These are phyloP conservation scores for Erodium chrysanthum DNA, from an alignment of 441 rosid genomes.

Conservation along the genomic window DNA sequence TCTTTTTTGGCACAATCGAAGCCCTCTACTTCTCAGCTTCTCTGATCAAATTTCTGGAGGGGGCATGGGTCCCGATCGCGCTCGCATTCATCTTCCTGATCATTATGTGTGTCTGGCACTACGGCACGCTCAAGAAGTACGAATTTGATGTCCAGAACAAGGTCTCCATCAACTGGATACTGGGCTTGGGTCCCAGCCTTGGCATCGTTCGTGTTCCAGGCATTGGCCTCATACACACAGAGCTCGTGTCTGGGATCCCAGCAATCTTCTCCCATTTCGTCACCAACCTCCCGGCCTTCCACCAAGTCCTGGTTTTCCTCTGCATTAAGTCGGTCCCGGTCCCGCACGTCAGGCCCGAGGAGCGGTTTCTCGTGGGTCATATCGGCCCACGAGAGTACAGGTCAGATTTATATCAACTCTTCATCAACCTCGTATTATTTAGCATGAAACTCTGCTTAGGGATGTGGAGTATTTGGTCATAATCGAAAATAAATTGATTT, in stretches of 20 bases:
- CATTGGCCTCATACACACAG: slow-evolving; percentile 77
- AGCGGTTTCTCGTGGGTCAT: slow-evolving; percentile 87
- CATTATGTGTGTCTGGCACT: slow-evolving; percentile 90
- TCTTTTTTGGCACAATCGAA: too few species aligned
- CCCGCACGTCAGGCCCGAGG: slow-evolving; percentile 69
- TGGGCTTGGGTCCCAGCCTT: slow-evolving; percentile 81
- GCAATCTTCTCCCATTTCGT: slow-evolving; percentile 93
- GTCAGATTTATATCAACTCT: too few species aligned
- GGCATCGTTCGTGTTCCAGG: slow-evolving; percentile 90
- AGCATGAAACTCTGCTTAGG: too few species aligned
- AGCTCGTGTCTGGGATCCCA: slow-evolving; percentile 80
- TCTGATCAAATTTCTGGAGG: too few species aligned
- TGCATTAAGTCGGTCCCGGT: slow-evolving; percentile 91
- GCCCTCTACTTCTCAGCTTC: too few species aligned
- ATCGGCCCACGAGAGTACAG: too few species aligned
- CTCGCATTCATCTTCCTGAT: slow-evolving; percentile 69
- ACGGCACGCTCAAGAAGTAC: slow-evolving; percentile 76
- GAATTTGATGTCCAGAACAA: slow-evolving; percentile 86
- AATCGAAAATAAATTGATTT: too few species aligned
- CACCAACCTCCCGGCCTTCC: slow-evolving; percentile 94
- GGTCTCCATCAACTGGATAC: slow-evolving; percentile 88
- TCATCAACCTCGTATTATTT: too few species aligned
- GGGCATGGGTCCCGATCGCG: too few species aligned
- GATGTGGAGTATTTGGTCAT: too few species aligned
- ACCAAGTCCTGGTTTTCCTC: slow-evolving; percentile 72